Evolutionary conservation across 441 rosid genomes (phyloP).

Genomic region (Erodium chrysanthum): DNA sequence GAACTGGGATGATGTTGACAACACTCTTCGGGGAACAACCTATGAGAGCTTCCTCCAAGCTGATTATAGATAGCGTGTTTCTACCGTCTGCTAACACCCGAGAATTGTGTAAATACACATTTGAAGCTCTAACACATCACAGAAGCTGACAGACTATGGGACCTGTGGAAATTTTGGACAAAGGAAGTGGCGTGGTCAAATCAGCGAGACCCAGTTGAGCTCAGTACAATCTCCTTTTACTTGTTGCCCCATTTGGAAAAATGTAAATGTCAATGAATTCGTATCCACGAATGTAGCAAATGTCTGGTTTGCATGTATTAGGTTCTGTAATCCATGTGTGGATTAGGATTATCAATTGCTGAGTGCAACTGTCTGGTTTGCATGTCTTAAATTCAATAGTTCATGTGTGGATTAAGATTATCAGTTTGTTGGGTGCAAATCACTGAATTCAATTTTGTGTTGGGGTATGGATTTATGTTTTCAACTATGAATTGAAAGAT

Average conservation of each 20-base stretch:
- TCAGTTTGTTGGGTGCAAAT: too few species aligned
- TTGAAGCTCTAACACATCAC: not conserved
- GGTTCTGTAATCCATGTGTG: not conserved
- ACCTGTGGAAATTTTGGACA: not conserved
- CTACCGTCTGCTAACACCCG: slow-evolving; percentile 17
- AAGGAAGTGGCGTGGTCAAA: too few species aligned
- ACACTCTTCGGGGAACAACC: slow-evolving; percentile 51
- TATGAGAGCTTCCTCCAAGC: slow-evolving; percentile 50
- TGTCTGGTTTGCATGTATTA: too few species aligned
- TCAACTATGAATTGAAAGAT: too few species aligned
- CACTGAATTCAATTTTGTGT: too few species aligned
- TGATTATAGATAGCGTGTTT: slow-evolving; percentile 34
- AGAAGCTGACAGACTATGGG: not conserved
- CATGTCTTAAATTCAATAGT: too few species aligned
- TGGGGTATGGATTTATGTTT: too few species aligned
- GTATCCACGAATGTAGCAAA: too few species aligned
- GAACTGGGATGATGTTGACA: slow-evolving; percentile 77
- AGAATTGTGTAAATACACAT: not conserved
- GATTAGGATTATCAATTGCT: not conserved
- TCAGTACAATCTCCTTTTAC: not conserved
- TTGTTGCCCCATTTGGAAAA: not conserved
- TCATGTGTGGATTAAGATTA: too few species aligned
- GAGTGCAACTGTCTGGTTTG: too few species aligned
- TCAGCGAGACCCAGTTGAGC: not conserved
- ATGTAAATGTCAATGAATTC: not conserved